Percentiles rank a stretch among this genome's conserved stretches.
phyloP scores from a whole-genome alignment of 768 basidiomycete genomes.

The Sarcodon aspratus region DNA sequence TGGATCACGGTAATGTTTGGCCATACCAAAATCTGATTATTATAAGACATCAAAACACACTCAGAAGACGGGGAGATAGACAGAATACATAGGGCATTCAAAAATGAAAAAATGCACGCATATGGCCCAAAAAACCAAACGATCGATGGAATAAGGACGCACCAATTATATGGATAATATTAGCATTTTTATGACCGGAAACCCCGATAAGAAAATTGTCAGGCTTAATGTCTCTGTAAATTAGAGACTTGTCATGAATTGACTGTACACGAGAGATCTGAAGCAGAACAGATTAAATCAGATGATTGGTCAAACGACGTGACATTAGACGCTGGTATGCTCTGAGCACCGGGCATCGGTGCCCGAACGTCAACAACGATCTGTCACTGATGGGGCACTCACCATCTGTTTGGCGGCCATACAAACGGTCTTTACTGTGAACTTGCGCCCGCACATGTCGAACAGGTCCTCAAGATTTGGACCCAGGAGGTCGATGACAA shows the following conservation, averaged over 20 bases:
- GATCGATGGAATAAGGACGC: constrained; percentile 17
- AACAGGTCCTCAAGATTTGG: constrained; percentile 97
- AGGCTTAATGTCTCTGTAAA: constrained; percentile 98
- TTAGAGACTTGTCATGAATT: constrained; percentile 96
- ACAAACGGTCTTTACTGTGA: constrained; percentile 94
- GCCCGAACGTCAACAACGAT: not conserved
- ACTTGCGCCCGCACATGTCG: constrained; percentile 98
- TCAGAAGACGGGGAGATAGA: constrained; percentile 2
- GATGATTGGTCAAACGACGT: not conserved
- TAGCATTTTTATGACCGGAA: constrained; percentile 82
- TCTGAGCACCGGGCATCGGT: not conserved
- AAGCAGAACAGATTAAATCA: constrained; percentile 1
- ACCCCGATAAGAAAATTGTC: constrained; percentile 99
- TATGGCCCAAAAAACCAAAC: not conserved
- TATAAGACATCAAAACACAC: constrained; percentile 5
- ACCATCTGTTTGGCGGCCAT: constrained; percentile 99
- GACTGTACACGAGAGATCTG: constrained; percentile 95
- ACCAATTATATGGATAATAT: constrained; percentile 83
- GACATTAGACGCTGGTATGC: not conserved
- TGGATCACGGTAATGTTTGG: constrained; percentile 97
- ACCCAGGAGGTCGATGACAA: constrained; percentile 91
- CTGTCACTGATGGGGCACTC: constrained; percentile 14
- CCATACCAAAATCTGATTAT: constrained; percentile 90
- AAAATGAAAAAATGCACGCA: not conserved
- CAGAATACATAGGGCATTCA: not conserved